Conservation (phyloP, 164 flowering plant species). For the Magnolia changhungtana region DNA sequence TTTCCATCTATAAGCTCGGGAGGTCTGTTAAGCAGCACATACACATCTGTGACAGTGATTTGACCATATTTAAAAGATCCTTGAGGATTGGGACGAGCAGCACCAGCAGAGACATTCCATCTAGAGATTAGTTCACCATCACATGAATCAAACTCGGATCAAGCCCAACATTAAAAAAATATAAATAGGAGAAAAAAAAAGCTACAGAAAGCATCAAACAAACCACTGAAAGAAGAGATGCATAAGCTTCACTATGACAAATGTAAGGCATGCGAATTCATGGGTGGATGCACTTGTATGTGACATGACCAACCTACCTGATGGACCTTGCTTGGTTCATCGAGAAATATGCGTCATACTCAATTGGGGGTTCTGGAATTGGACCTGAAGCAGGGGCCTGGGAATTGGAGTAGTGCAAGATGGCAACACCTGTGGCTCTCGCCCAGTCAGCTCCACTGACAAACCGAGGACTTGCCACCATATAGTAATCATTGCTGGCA, state of each 20-base stretch:
- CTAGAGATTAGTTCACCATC: slow-evolving; percentile 30
- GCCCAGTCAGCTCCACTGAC: slow-evolving; percentile 47
- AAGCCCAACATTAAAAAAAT: not conserved
- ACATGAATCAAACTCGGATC: slow-evolving; percentile 3
- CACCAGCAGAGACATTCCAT: slow-evolving; percentile 92
- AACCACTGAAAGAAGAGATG: not conserved
- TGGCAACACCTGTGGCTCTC: slow-evolving; percentile 67
- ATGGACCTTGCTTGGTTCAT: slow-evolving; percentile 95
- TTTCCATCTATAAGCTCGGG: slow-evolving; percentile 73
- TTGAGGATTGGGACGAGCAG: slow-evolving; percentile 97
- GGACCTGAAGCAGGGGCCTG: slow-evolving; percentile 88
- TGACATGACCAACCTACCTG: slow-evolving; percentile 50
- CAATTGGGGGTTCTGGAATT: slow-evolving; percentile 80
- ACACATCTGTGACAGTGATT: slow-evolving; percentile 83
- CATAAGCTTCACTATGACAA: not conserved
- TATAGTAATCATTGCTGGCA: slow-evolving; percentile 80
- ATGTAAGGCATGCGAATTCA: not conserved
- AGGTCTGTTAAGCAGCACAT: slow-evolving; percentile 66
- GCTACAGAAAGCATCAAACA: slow-evolving; percentile 2
- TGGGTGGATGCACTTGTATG: not conserved
- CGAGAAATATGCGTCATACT: slow-evolving; percentile 63
- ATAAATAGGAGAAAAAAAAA: slow-evolving; percentile 5
- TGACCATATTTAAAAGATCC: slow-evolving; percentile 90
- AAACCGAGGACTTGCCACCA: slow-evolving; percentile 85
- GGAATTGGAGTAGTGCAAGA: slow-evolving; percentile 85